Conservation (phyloP, 495 filamentous ascomycete species). For the Cercophora samala region DNA sequence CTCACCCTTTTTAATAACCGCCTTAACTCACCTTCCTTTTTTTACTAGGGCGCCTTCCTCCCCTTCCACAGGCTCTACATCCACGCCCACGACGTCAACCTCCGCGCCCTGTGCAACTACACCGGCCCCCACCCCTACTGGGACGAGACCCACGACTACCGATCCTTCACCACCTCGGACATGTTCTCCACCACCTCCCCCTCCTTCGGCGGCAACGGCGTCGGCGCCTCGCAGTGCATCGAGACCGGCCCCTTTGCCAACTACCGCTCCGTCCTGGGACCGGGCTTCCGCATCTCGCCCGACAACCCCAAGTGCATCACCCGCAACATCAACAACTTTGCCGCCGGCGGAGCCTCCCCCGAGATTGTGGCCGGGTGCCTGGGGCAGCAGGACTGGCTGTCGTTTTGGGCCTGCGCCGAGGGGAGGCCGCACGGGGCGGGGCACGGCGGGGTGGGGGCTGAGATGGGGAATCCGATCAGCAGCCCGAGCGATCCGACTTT, state of each 20-base stretch:
- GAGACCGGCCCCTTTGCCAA: constrained; percentile 39
- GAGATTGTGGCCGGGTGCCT: constrained; percentile 17
- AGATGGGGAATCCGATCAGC: constrained; percentile 48
- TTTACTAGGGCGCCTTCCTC: constrained; percentile 37
- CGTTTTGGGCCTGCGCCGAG: constrained; percentile 23
- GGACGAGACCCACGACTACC: constrained; percentile 45
- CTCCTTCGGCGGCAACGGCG: constrained; percentile 45
- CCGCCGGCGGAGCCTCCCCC: constrained; percentile 1
- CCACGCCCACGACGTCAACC: constrained; percentile 40
- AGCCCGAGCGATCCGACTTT: constrained; percentile 63
- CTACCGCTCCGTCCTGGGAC: constrained; percentile 31
- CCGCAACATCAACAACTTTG: constrained; percentile 28
- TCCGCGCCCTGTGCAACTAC: constrained; percentile 48
- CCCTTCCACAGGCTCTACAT: constrained; percentile 53
- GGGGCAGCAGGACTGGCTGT: not conserved
- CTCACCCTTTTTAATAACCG: not conserved
- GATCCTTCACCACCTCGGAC: constrained; percentile 34
- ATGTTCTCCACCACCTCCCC: constrained; percentile 33
- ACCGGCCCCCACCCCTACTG: constrained; percentile 44
- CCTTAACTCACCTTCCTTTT: not conserved
- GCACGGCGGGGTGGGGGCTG: constrained; percentile 19
- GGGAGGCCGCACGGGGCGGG: constrained; percentile 20
- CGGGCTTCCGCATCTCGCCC: constrained; percentile 30
- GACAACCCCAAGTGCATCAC: constrained; percentile 32
- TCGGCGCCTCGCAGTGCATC: constrained; percentile 35